Percentiles rank a stretch among this genome's conserved stretches.
Conservation (phyloP, 176 grass and related monocot genomes). For the Avena atlantica region DNA sequence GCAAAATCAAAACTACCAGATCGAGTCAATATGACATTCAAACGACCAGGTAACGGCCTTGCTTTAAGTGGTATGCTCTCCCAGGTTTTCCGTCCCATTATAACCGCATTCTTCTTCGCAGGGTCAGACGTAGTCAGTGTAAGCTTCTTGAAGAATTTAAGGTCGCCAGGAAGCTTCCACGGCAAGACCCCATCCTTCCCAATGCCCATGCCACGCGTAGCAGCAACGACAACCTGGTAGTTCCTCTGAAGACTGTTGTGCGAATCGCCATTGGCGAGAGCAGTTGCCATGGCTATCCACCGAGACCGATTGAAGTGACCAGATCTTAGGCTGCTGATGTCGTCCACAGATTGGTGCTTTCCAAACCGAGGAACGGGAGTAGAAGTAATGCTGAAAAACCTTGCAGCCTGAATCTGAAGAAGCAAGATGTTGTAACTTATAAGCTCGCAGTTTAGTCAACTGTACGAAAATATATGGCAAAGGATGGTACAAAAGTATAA, state of each 20-base stretch:
- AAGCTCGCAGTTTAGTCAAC: conserved; percentile 13
- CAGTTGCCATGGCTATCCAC: conserved; percentile 4
- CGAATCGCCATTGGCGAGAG: conserved; percentile 41
- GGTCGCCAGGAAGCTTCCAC: conserved; percentile 81
- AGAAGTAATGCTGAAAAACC: conserved; percentile 4
- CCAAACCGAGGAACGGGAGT: conserved; percentile 17
- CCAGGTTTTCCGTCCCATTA: conserved; percentile 97
- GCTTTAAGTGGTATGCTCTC: conserved; percentile 72
- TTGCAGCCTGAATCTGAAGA: conserved; percentile 35
- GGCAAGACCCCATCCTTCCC: conserved; percentile 76
- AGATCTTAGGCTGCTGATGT: neutral
- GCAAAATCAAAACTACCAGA: conserved; percentile 82
- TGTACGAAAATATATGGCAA: neutral
- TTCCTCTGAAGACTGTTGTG: conserved; percentile 39
- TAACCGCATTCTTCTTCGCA: conserved; percentile 86
- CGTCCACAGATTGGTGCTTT: neutral
- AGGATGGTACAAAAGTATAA: neutral
- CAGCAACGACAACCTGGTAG: conserved; percentile 82
- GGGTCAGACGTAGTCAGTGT: conserved; percentile 72
- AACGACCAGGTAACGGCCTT: conserved; percentile 75
- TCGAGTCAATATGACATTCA: conserved; percentile 89
- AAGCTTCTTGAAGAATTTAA: conserved; percentile 85
- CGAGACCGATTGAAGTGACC: neutral
- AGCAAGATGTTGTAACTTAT: conserved; percentile 7
- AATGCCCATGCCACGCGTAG: conserved; percentile 81